Conservation (phyloP, 306 rosid species). For the Fagus sylvatica region DNA sequence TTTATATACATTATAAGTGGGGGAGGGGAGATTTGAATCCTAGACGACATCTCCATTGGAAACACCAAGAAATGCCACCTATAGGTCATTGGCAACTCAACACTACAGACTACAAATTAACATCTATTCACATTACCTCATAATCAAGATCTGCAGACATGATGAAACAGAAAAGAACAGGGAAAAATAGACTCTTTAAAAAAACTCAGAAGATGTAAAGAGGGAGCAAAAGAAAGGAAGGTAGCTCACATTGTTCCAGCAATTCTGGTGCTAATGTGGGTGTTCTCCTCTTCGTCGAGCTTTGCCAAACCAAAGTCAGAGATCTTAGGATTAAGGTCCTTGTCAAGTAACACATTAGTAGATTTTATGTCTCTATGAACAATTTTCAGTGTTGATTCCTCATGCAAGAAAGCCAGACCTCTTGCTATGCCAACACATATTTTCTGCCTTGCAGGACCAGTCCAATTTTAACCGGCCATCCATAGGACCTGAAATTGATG, state of each 20-base stretch:
- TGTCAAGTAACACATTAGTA: constrained; percentile 70
- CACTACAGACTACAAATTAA: too few species aligned
- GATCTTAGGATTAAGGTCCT: constrained; percentile 67
- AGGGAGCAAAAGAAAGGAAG: neutral
- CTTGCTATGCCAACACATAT: constrained; percentile 75
- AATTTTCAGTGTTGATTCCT: constrained; percentile 65
- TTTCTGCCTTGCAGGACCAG: constrained; percentile 63
- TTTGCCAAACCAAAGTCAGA: constrained; percentile 83
- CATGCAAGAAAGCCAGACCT: constrained; percentile 78
- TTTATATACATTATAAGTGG: too few species aligned
- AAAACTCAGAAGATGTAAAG: too few species aligned
- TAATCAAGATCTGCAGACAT: too few species aligned
- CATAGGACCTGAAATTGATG: constrained; percentile 35
- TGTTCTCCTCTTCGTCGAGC: constrained; percentile 70
- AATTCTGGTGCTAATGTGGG: constrained; percentile 71
- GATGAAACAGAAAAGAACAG: too few species aligned
- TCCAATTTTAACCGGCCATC: constrained; percentile 34
- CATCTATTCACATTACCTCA: too few species aligned
- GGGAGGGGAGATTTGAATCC: too few species aligned
- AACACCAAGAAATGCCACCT: too few species aligned
- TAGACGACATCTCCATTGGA: too few species aligned
- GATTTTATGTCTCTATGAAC: constrained; percentile 84
- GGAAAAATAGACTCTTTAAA: too few species aligned
- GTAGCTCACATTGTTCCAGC: constrained; percentile 46
- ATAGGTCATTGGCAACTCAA: too few species aligned